Evolutionary conservation across 2,329 filamentous ascomycete genomes (phyloP).

Genomic region (Sclerotinia minor): DNA sequence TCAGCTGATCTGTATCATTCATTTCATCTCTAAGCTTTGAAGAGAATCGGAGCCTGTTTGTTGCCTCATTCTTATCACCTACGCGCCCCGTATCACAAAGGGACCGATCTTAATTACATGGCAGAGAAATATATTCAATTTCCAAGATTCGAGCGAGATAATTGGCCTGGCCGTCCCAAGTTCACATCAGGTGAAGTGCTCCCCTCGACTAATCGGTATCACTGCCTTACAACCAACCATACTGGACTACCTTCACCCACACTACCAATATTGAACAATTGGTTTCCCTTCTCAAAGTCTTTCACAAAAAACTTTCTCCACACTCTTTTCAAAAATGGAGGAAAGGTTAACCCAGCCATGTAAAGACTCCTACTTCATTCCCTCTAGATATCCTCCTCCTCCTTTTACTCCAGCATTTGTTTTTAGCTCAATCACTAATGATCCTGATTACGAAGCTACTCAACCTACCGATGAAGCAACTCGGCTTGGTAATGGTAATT

Average conservation of each 20-base stretch:
- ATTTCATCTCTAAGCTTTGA: conserved; percentile 1
- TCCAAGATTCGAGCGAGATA: neutral
- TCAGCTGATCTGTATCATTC: conserved; percentile 8
- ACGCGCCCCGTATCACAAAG: neutral
- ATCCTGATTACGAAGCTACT: conserved; percentile 55
- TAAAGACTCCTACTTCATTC: conserved; percentile 27
- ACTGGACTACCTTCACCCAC: conserved; percentile 16
- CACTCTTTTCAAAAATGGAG: conserved; percentile 34
- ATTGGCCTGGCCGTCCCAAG: neutral
- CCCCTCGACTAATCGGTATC: conserved; percentile 2
- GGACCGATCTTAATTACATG: neutral
- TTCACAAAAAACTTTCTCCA: conserved; percentile 21
- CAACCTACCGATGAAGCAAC: conserved; percentile 81
- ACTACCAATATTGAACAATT: conserved; percentile 8
- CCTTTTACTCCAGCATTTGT: neutral
- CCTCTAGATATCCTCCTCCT: conserved; percentile 16
- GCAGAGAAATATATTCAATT: neutral
- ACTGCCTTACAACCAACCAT: conserved; percentile 26
- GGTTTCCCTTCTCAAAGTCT: conserved; percentile 25
- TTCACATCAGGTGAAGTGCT: conserved; percentile 7
- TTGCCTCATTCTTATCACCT: neutral
- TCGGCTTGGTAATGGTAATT: conserved; percentile 75
- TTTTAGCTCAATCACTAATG: conserved; percentile 27
- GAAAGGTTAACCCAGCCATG: conserved; percentile 40
- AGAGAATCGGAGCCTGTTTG: neutral